These are phyloP conservation scores for Yamadazyma sp. DNA, from an alignment of 805 yeast species.

Conservation along the genomic window DNA sequence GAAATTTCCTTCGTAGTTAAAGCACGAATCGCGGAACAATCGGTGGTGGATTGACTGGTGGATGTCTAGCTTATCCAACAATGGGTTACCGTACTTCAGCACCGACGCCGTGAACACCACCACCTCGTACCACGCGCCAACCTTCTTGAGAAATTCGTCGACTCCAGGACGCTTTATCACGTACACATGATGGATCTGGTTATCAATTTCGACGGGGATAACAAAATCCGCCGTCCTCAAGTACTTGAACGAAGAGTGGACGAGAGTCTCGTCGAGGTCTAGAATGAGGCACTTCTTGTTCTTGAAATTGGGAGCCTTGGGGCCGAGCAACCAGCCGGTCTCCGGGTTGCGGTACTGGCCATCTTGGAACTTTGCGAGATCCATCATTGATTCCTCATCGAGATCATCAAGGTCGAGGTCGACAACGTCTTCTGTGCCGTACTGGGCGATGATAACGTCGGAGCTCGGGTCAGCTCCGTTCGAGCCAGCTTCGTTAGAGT, in stretches of 20 bases:
- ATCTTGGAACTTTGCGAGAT: slow-evolving; percentile 63
- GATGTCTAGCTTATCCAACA: slow-evolving; percentile 84
- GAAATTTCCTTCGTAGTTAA: slow-evolving; percentile 89
- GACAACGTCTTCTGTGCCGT: slow-evolving; percentile 13
- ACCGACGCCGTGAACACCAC: slow-evolving; percentile 98
- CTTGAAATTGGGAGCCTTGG: slow-evolving; percentile 42
- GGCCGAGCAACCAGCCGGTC: slow-evolving; percentile 65
- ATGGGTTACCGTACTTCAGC: slow-evolving; percentile 92
- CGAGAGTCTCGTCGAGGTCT: slow-evolving; percentile 94
- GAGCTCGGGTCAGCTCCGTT: too few relatives aligned
- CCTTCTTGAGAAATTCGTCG: slow-evolving; percentile 81
- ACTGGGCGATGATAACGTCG: slow-evolving; percentile 14
- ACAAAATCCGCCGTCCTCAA: slow-evolving; percentile 93
- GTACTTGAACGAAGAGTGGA: slow-evolving; percentile 91
- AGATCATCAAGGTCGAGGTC: slow-evolving; percentile 18
- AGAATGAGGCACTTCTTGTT: slow-evolving; percentile 83
- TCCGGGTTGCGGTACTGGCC: slow-evolving; percentile 66
- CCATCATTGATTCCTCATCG: slow-evolving; percentile 40
- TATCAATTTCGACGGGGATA: slow-evolving; percentile 95
- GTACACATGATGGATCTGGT: slow-evolving; percentile 88
- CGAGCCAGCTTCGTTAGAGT: slow-evolving; percentile 6
- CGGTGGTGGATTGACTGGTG: slow-evolving; percentile 80
- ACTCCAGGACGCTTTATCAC: slow-evolving; percentile 98
- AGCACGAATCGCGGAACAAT: slow-evolving; percentile 91
- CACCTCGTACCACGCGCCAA: slow-evolving; percentile 87